phyloP scores from a whole-genome alignment of 2,329 filamentous ascomycete genomes.

The Xylariaceae sp. region DNA sequence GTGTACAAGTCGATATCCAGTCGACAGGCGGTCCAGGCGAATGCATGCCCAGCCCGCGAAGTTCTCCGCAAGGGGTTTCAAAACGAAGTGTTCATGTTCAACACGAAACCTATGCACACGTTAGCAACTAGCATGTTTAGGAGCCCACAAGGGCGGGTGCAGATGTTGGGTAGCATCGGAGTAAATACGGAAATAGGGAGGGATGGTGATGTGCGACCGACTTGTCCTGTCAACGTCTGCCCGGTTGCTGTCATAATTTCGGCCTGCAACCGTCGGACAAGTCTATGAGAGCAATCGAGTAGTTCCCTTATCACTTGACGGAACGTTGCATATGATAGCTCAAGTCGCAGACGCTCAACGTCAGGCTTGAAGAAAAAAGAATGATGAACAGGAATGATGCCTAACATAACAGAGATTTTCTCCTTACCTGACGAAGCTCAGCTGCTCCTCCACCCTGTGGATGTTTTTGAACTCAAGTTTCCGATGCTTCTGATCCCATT shows the following conservation, averaged over 20 bases:
- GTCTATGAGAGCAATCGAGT: neutral
- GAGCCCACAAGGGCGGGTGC: conserved; percentile 28
- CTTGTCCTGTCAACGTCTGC: conserved; percentile 9
- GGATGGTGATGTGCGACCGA: neutral
- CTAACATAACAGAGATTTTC: conserved; percentile 7
- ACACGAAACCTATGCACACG: conserved; percentile 45
- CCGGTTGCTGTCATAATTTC: conserved; percentile 1
- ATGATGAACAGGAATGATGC: conserved; percentile 5
- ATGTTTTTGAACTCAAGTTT: conserved; percentile 55
- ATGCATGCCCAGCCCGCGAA: conserved; percentile 51
- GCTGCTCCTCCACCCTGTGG: conserved; percentile 57
- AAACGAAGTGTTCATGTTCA: conserved; percentile 30
- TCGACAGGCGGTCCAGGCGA: conserved; percentile 52
- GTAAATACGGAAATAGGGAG: neutral
- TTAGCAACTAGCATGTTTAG: conserved; percentile 6
- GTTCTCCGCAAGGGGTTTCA: conserved; percentile 9
- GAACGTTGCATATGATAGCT: conserved; percentile 26
- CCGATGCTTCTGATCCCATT: conserved; percentile 51
- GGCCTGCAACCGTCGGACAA: neutral
- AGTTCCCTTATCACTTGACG: conserved; percentile 19
- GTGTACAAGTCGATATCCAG: conserved; percentile 51
- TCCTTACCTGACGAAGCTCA: conserved; percentile 68
- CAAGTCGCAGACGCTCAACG: conserved; percentile 18
- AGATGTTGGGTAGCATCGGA: conserved; percentile 28
- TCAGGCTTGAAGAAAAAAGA: conserved; percentile 8